These are phyloP conservation scores for Fusarium agapanthi DNA, from an alignment of 2,329 filamentous ascomycete species.

Conservation along the genomic window DNA sequence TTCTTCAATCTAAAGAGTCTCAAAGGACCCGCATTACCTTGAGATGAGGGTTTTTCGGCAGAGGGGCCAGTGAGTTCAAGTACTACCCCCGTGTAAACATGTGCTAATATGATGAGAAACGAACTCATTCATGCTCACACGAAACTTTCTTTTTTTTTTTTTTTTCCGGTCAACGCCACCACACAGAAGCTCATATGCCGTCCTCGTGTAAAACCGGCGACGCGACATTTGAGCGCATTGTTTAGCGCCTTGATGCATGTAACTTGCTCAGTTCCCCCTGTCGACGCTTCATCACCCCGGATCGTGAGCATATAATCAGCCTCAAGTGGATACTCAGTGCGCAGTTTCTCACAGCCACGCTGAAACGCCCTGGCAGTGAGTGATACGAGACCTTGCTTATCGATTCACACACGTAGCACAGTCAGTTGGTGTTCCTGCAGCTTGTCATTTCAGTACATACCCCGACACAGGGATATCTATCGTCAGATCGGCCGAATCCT, in stretches of 20 bases:
- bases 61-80: too few species aligned
- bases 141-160: not conserved
- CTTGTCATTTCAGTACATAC: not conserved
- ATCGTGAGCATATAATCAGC: not conserved
- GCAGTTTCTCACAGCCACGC: not conserved
- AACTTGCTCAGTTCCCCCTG: not conserved
- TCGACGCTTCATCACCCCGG: not conserved
- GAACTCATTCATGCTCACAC: conserved; percentile 1
- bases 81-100: too few species aligned
- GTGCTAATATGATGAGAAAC: not conserved
- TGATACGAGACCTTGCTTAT: not conserved
- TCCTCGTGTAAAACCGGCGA: not conserved
- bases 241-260: not conserved
- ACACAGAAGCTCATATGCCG: too few species aligned
- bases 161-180: not conserved
- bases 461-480: not conserved
- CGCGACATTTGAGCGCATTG: conserved; percentile 1
- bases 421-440: not conserved
- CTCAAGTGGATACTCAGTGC: not conserved
- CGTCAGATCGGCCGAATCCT: not conserved
- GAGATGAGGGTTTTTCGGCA: too few species aligned
- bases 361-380: not conserved
- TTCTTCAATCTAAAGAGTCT: not conserved
- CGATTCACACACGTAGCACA: not conserved
- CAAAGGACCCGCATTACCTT: not conserved